Conservation (phyloP, 2,329 filamentous ascomycete species). For the Beauveria scarabaeidicola region DNA sequence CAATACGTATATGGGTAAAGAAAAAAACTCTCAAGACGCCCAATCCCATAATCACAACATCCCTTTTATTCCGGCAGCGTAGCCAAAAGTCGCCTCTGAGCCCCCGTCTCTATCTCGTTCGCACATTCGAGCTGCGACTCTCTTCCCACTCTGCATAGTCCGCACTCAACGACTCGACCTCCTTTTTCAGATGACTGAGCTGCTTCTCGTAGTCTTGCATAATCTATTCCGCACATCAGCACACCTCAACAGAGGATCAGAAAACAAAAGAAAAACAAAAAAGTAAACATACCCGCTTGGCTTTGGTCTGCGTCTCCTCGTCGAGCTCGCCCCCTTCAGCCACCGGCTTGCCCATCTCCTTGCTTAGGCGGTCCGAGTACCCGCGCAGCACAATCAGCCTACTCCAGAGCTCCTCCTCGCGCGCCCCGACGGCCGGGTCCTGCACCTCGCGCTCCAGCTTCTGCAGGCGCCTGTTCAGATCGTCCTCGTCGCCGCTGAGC, state of each 20-base stretch:
- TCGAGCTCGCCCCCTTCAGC: constrained; percentile 51
- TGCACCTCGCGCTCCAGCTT: constrained; percentile 60
- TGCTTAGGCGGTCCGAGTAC: constrained; percentile 62
- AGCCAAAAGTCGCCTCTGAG: neutral
- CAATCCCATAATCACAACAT: neutral
- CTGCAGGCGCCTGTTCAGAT: constrained; percentile 62
- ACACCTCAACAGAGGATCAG: neutral
- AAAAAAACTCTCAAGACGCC: constrained; percentile 2
- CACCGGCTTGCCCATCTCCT: constrained; percentile 63
- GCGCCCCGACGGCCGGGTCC: constrained; percentile 65
- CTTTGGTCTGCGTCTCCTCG: constrained; percentile 61
- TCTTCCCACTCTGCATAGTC: constrained; percentile 50
- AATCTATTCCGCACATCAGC: constrained; percentile 40
- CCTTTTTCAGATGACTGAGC: constrained; percentile 65
- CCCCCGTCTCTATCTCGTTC: constrained; percentile 17
- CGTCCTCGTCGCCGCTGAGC: constrained; percentile 70
- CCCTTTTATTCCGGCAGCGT: neutral
- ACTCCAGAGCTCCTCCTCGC: constrained; percentile 81
- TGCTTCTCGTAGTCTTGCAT: constrained; percentile 77
- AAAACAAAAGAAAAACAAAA: neutral
- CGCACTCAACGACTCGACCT: constrained; percentile 54
- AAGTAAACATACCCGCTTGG: constrained; percentile 58
- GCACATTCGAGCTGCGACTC: constrained; percentile 34
- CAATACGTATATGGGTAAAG: neutral
- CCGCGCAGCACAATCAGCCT: constrained; percentile 67